phyloP scores from a whole-genome alignment of 2,329 filamentous ascomycete genomes.

The Hysterium pulicare region DNA sequence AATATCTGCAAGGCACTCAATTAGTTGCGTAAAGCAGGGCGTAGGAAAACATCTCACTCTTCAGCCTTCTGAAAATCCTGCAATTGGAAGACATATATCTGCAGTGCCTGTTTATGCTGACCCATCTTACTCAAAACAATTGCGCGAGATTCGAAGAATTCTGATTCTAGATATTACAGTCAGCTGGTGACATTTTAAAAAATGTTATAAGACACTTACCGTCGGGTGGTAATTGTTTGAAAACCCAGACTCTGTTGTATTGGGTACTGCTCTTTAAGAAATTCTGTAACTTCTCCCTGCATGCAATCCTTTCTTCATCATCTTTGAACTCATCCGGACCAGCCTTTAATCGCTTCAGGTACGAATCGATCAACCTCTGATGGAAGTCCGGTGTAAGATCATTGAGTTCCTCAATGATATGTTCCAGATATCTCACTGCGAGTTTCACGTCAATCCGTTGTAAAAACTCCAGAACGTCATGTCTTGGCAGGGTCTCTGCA shows the following conservation, averaged over 20 bases:
- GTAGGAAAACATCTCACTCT: slow-evolving; percentile 55
- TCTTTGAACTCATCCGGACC: slow-evolving; percentile 23
- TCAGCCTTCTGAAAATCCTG: slow-evolving; percentile 85
- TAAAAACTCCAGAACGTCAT: slow-evolving; percentile 72
- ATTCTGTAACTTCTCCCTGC: slow-evolving; percentile 64
- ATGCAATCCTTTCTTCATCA: slow-evolving; percentile 39
- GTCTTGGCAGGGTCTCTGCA: slow-evolving; percentile 80
- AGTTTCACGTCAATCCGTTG: slow-evolving; percentile 65
- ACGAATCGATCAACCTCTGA: slow-evolving; percentile 73
- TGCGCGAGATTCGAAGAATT: slow-evolving; percentile 85
- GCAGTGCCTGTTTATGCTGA: slow-evolving; percentile 89
- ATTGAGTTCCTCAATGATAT: slow-evolving; percentile 82
- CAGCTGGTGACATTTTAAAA: slow-evolving; percentile 4
- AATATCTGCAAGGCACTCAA: slow-evolving; percentile 50
- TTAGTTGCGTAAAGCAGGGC: slow-evolving; percentile 52
- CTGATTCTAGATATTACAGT: slow-evolving; percentile 57
- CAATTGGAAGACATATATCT: slow-evolving; percentile 96
- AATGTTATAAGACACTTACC: slow-evolving; percentile 49
- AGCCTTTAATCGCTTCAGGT: slow-evolving; percentile 54
- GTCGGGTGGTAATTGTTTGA: slow-evolving; percentile 74
- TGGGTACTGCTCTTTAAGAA: slow-evolving; percentile 75
- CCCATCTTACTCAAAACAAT: slow-evolving; percentile 93
- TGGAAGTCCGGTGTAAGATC: slow-evolving; percentile 85
- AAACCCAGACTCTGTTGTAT: slow-evolving; percentile 76
- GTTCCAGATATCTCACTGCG: slow-evolving; percentile 81